phyloP scores from a whole-genome alignment of 2,329 filamentous ascomycete genomes.

The Magnaporthiopsis incrustans region DNA sequence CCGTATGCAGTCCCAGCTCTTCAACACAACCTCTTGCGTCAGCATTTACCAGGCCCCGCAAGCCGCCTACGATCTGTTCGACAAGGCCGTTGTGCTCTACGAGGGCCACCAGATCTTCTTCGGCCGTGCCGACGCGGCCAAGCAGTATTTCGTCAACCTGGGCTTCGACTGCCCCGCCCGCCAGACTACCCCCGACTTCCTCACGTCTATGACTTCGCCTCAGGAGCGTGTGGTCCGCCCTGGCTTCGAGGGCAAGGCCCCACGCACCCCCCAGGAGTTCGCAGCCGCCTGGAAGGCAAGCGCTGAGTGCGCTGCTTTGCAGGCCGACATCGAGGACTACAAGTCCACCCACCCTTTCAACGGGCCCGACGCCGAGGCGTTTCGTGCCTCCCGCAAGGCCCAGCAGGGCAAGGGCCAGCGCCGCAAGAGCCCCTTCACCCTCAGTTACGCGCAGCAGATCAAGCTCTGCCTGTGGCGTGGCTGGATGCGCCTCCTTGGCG shows the following conservation, averaged over 20 bases:
- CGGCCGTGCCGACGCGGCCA: constrained; percentile 51
- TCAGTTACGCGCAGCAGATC: constrained; percentile 70
- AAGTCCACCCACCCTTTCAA: constrained; percentile 44
- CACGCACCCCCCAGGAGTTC: constrained; percentile 55
- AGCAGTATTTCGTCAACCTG: constrained; percentile 57
- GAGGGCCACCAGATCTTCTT: constrained; percentile 57
- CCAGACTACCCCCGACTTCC: constrained; percentile 63
- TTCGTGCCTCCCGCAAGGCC: constrained; percentile 44
- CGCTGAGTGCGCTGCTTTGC: constrained; percentile 39
- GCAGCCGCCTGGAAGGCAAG: constrained; percentile 50
- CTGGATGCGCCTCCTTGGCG: constrained; percentile 67
- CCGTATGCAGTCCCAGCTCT: constrained; percentile 58
- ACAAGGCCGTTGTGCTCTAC: constrained; percentile 51
- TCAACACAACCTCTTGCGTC: constrained; percentile 56
- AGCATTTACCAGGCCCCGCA: constrained; percentile 68
- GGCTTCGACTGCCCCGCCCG: constrained; percentile 60
- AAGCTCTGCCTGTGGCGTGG: constrained; percentile 74
- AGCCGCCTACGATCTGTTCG: constrained; percentile 55
- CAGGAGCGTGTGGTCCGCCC: constrained; percentile 46
- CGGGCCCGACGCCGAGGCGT: constrained; percentile 47
- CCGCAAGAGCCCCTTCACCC: constrained; percentile 69
- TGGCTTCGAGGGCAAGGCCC: constrained; percentile 48
- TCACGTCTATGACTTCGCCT: constrained; percentile 61
- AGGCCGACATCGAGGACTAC: constrained; percentile 47
- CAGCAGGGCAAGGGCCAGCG: constrained; percentile 54